Base-by-base conservation (phyloP, 2,329 filamentous ascomycete genomes). In the Fusarium duplospermum region DNA sequence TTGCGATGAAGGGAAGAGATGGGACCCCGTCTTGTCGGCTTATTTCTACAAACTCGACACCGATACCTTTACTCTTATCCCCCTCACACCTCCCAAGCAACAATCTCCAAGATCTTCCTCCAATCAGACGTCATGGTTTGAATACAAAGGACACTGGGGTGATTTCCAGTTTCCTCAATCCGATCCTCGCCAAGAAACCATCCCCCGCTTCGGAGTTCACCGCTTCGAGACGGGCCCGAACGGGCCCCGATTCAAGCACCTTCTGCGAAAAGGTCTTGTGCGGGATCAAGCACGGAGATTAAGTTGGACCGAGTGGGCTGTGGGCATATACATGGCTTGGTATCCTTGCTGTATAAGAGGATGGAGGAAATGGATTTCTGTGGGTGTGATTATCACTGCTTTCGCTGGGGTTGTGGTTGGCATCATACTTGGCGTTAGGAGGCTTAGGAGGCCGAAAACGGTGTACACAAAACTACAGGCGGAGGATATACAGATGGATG, bases 341-440 rank as follows among this genome's bases (percentile, higher is more conserved):
- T 83, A 83, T 56, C 82, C 81, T 2, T 83, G 80, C n/a, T 82
- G 80, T 13, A 40, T 83, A 4, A 77, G 70, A 36, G 82, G 82
- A 1, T 82, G 81, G 82, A 79, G 81, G 38, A 35, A 61, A 4
- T 83, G 80, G 80, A 66, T 80, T 9, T 78, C 76, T 0, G 20
- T 77, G 0, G 76, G 67, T 0, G 36, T 79, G 2, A 29, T 80
- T 6, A 36, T 76, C 7, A 67, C 68, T 2, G 3, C 68, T 11
- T 9, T 72, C 18, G 67, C 60, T 1, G 59, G 22, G 2, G 36
- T 75, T 9, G 63, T 73, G 0, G 18, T 78, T 2, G 70, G 45
- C 2, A 35, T 73, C n/a, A 62, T 61, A 7, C 60, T 70, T 33
- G 67, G 50, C 7, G 14, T 79, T 2, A 52, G 47, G 29, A 67